A percentile compares a stretch with the other conserved stretches of the same genome.
Conservation (phyloP, 2,329 filamentous ascomycete genomes). For the Colletotrichum sublineola region DNA sequence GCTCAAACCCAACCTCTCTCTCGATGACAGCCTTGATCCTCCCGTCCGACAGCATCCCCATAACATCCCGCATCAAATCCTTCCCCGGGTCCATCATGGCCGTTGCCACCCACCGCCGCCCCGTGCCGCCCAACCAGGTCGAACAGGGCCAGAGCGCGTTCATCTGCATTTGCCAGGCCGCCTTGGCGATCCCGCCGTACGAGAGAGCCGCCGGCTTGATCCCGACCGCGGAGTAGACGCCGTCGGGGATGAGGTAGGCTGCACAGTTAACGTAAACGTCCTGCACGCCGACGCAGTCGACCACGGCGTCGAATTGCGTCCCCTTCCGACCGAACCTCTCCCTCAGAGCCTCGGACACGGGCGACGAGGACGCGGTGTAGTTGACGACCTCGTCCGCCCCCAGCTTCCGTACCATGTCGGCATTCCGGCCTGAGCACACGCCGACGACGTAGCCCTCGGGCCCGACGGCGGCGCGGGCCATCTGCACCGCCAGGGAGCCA, state of each 20-base stretch:
- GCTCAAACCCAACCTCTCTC: constrained; percentile 53
- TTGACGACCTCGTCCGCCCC: constrained; percentile 62
- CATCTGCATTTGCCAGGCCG: constrained; percentile 52
- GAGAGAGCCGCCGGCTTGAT: constrained; percentile 53
- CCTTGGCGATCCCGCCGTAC: constrained; percentile 48
- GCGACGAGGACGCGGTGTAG: background rate
- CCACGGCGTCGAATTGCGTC: constrained; percentile 58
- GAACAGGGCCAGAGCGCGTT: constrained; percentile 55
- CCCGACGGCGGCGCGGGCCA: constrained; percentile 55
- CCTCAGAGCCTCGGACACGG: constrained; percentile 1
- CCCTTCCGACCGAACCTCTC: constrained; percentile 20
- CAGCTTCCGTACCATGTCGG: constrained; percentile 58
- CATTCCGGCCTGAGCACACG: constrained; percentile 63
- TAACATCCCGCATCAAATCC: constrained; percentile 51
- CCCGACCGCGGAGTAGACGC: constrained; percentile 58
- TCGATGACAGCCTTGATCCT: constrained; percentile 54
- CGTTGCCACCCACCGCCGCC: constrained; percentile 52
- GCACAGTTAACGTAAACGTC: constrained; percentile 58
- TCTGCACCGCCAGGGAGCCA: constrained; percentile 61
- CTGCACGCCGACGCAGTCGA: constrained; percentile 65
- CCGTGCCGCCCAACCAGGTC: constrained; percentile 53
- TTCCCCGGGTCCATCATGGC: constrained; percentile 52
- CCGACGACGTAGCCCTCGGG: constrained; percentile 58
- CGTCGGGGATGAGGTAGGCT: constrained; percentile 54
- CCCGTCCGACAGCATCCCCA: constrained; percentile 51